A percentile compares a stretch with the other conserved stretches of the same genome.
These are phyloP conservation scores for Tetrahymena thermophila DNA, from an alignment of 73 alveolate genomes.

Conservation along the genomic window DNA sequence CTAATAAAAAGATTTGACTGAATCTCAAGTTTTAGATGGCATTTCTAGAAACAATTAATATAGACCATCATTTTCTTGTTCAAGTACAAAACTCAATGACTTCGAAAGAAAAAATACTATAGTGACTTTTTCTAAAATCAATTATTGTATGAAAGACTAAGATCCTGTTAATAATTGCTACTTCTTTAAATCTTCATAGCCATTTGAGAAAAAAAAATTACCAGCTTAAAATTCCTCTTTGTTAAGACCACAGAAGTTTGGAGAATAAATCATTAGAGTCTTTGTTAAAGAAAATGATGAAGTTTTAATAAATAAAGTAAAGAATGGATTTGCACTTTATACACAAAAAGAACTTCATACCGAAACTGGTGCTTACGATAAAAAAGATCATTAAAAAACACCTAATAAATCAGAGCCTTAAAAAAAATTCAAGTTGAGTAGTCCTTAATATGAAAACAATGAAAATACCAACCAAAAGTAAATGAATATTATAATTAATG, in stretches of 20 bases:
- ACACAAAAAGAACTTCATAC: not conserved
- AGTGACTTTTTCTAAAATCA: not conserved
- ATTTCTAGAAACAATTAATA: not conserved
- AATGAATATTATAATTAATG: not conserved
- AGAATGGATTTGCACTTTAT: not conserved
- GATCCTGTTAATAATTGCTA: not conserved
- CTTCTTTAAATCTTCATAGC: not conserved
- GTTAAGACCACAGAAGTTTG: not conserved
- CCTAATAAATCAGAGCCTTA: not conserved
- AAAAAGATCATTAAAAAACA: not conserved
- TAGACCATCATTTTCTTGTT: not conserved
- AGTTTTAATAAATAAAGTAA: not conserved
- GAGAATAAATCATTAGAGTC: not conserved
- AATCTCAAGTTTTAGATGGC: not conserved
- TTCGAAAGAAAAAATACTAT: not conserved
- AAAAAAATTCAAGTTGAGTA: not conserved
- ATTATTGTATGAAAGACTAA: not conserved
- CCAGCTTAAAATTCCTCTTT: not conserved
- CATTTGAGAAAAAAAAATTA: not conserved
- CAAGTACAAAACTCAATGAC: not conserved
- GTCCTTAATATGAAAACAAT: not conserved
- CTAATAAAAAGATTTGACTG: not conserved
- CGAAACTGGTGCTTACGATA: not conserved
- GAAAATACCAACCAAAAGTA: not conserved
- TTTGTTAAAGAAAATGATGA: not conserved